Conservation (phyloP, 495 filamentous ascomycete genomes). For the Penicillium cataractarum region DNA sequence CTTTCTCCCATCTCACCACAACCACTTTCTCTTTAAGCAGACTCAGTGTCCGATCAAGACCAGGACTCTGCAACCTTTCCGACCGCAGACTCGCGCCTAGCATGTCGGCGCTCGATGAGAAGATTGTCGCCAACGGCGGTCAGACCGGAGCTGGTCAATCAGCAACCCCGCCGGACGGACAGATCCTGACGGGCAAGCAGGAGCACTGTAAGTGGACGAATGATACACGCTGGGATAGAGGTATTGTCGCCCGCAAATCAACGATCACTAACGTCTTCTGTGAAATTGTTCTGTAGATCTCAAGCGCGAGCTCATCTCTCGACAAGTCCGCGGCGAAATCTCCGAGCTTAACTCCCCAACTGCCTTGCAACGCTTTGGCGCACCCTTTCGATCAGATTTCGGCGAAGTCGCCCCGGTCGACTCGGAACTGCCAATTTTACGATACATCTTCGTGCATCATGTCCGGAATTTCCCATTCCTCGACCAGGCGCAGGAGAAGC, state of each 20-base stretch:
- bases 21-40: background rate
- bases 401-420: constrained; percentile 93
- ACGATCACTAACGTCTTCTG: background rate
- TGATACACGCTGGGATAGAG: background rate
- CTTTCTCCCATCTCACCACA: background rate
- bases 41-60: background rate
- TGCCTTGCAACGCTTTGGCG: constrained; percentile 91
- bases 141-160: constrained; percentile 9
- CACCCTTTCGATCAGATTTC: constrained; percentile 88
- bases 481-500: constrained; percentile 93
- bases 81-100: constrained; percentile 4
- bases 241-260: background rate
- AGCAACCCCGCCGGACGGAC: constrained; percentile 45
- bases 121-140: constrained; percentile 14
- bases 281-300: constrained; percentile 65
- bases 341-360: constrained; percentile 90
- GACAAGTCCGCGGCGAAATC: constrained; percentile 88
- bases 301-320: constrained; percentile 90
- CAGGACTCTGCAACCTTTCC: constrained; percentile 5
- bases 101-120: constrained; percentile 4
- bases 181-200: constrained; percentile 89
- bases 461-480: constrained; percentile 97
- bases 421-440: constrained; percentile 88
- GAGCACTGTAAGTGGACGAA: constrained; percentile 78
- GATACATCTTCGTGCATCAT: constrained; percentile 98